phyloP scores from a whole-genome alignment of 768 basidiomycete species.

The Sarcodon aspratus region DNA sequence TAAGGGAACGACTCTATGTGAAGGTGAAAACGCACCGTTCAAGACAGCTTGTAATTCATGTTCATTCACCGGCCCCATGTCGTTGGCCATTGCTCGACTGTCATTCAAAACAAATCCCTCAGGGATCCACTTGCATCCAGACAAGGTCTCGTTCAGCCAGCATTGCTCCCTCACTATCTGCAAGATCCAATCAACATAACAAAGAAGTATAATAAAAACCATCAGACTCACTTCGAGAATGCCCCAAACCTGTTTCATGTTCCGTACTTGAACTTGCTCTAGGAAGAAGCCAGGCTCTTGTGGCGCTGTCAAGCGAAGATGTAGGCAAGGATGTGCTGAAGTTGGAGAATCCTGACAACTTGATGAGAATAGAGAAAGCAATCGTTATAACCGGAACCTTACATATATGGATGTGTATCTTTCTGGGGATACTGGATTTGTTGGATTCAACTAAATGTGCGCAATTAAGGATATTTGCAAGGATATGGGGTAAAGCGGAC shows the following conservation, averaged over 20 bases:
- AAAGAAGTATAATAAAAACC: background rate
- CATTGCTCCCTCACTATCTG: constrained; percentile 75
- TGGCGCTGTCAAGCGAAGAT: constrained; percentile 53
- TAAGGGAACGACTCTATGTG: background rate
- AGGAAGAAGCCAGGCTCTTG: constrained; percentile 70
- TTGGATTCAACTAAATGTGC: constrained; percentile 38
- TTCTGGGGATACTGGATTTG: constrained; percentile 35
- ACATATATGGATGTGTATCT: constrained; percentile 63
- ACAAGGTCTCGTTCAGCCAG: constrained; percentile 70
- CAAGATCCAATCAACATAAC: background rate
- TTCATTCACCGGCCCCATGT: constrained; percentile 27
- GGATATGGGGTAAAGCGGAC: background rate
- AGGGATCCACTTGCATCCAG: constrained; percentile 48
- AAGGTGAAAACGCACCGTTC: constrained; percentile 30
- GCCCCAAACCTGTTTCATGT: constrained; percentile 63
- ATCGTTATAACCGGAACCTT: constrained; percentile 13
- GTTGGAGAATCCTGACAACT: constrained; percentile 48
- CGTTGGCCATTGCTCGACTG: constrained; percentile 6
- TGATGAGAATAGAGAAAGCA: background rate
- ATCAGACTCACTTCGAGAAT: constrained; percentile 48
- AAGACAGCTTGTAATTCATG: constrained; percentile 57
- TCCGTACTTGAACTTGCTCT: constrained; percentile 59
- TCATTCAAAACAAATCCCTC: constrained; percentile 25
- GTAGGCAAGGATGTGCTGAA: constrained; percentile 55
- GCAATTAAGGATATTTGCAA: background rate